These are phyloP conservation scores for Pleurotus tuber-regium DNA, from an alignment of 768 basidiomycete genomes.

Conservation along the genomic window DNA sequence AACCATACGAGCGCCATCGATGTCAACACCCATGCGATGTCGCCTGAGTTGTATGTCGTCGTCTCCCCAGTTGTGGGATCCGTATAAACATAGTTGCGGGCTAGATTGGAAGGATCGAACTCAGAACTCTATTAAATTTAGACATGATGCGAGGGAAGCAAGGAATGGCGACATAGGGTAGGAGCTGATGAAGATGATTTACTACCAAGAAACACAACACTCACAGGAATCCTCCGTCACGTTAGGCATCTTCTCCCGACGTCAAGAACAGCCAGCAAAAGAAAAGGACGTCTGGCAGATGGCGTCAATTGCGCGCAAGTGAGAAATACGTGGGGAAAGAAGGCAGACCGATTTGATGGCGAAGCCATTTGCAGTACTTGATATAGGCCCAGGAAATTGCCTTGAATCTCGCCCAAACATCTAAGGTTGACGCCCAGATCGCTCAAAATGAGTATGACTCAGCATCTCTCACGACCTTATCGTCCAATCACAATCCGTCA, in stretches of 20 bases:
- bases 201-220: background rate
- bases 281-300: background rate
- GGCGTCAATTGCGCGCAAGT: background rate
- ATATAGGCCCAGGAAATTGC: constrained; percentile 4
- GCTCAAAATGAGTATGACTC: background rate
- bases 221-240: constrained; percentile 8
- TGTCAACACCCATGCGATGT: constrained; percentile 57
- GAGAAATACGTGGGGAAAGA: constrained; percentile 3
- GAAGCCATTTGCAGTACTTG: background rate
- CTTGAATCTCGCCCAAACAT: background rate
- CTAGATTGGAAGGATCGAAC: too few species aligned
- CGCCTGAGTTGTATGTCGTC: constrained; percentile 44
- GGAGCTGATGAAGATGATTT: too few species aligned
- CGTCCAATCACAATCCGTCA: constrained; percentile 8
- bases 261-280: background rate
- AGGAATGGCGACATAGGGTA: too few species aligned
- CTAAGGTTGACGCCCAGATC: background rate
- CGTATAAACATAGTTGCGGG: constrained; percentile 32
- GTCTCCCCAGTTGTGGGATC: constrained; percentile 25
- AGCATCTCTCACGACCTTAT: constrained; percentile 5
- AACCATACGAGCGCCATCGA: constrained; percentile 82
- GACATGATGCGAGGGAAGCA: too few species aligned
- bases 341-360: constrained; percentile 1
- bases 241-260: constrained; percentile 4
- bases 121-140: too few species aligned